Evolutionary conservation across 768 basidiomycete species (phyloP).

Genomic region (Agrocybe praecox): DNA sequence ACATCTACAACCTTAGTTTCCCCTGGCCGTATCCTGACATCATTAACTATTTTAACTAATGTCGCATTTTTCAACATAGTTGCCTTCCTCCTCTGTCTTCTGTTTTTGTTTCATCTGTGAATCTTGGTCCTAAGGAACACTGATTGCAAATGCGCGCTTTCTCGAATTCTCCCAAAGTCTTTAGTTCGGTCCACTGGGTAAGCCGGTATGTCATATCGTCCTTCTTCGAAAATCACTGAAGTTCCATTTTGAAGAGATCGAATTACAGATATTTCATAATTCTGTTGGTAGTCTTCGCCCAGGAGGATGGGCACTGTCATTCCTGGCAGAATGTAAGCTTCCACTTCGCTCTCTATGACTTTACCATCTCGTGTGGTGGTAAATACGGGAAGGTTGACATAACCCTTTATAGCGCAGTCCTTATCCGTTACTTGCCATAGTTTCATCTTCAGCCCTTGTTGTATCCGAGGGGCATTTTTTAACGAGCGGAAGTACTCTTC

Average conservation of each 20-base stretch:
- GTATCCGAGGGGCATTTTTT: not conserved
- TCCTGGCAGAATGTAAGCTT: not conserved
- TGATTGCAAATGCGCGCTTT: not conserved
- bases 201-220: not conserved
- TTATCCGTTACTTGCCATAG: conserved; percentile 1
- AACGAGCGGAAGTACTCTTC: not conserved
- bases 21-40: not conserved
- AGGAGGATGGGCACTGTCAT: not conserved
- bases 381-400: not conserved
- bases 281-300: not conserved
- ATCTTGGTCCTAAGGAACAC: not conserved
- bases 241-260: not conserved
- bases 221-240: not conserved
- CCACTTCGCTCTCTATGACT: not conserved
- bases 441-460: not conserved
- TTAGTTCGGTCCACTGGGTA: not conserved
- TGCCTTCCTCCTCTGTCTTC: not conserved
- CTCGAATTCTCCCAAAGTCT: not conserved
- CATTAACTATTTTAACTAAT: not conserved
- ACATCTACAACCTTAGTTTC: not conserved
- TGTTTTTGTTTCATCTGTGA: not conserved
- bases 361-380: not conserved
- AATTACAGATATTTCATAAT: not conserved
- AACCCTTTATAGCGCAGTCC: not conserved
- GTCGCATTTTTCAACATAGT: no score